Conservation (phyloP, 495 filamentous ascomycete genomes). For the Penicillium longicatenatum region DNA sequence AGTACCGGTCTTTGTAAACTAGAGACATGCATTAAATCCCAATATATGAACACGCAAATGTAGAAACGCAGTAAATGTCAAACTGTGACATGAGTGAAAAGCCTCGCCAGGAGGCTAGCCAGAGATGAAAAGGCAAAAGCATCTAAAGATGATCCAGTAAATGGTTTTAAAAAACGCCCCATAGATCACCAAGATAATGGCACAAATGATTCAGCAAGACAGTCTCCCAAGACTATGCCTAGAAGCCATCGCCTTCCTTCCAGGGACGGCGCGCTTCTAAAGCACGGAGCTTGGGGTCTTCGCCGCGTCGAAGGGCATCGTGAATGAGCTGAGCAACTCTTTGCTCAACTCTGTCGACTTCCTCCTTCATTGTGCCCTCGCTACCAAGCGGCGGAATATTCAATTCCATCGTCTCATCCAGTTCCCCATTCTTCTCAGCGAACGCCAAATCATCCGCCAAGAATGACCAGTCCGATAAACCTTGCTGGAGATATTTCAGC, state of each 20-base stretch:
- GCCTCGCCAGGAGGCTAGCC: not conserved
- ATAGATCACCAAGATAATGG: not conserved
- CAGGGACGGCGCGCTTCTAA: constrained; percentile 53
- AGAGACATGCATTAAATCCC: not conserved
- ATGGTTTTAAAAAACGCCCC: too few relatives aligned
- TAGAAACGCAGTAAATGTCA: not conserved
- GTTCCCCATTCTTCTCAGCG: constrained; percentile 29
- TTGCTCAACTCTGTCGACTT: constrained; percentile 33
- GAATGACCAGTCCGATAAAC: constrained; percentile 50
- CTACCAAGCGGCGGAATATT: constrained; percentile 41
- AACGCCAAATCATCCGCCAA: constrained; percentile 39
- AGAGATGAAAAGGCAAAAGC: not conserved
- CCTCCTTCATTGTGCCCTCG: constrained; percentile 29
- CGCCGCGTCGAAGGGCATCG: constrained; percentile 52
- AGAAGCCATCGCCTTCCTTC: constrained; percentile 57
- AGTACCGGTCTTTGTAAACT: not conserved
- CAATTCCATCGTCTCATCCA: constrained; percentile 32
- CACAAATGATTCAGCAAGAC: not conserved
- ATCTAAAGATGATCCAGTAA: not conserved
- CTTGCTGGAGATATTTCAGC: constrained; percentile 45
- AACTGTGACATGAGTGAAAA: not conserved
- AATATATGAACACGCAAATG: constrained; percentile 1
- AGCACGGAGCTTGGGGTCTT: constrained; percentile 53
- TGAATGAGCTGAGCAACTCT: constrained; percentile 35
- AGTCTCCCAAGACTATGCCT: not conserved